Evolutionary conservation across 2,329 filamentous ascomycete species (phyloP).

Genomic region (Penicillium sp.): DNA sequence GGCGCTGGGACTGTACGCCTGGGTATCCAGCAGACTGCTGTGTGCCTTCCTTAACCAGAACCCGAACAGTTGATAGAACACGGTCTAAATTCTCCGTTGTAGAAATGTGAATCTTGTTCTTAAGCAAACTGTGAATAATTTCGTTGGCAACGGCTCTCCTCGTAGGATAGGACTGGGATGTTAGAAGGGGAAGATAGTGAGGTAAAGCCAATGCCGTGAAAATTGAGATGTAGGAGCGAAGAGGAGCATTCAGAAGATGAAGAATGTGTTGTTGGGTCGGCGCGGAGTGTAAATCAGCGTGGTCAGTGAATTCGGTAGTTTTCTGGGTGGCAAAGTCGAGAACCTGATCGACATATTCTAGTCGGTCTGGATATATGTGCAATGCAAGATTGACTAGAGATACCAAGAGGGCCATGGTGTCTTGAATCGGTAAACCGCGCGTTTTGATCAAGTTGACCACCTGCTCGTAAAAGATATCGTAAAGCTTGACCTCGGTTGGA

Average conservation of each 20-base stretch:
- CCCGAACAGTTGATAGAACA: slow-evolving; percentile 78
- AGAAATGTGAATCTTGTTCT: slow-evolving; percentile 72
- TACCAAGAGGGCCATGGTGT: slow-evolving; percentile 89
- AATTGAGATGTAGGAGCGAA: slow-evolving; percentile 83
- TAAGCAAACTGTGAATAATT: slow-evolving; percentile 74
- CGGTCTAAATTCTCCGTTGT: slow-evolving; percentile 77
- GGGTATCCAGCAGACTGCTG: slow-evolving; percentile 80
- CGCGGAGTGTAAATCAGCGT: slow-evolving; percentile 86
- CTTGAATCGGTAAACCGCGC: slow-evolving; percentile 84
- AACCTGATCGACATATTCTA: slow-evolving; percentile 95
- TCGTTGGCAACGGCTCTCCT: slow-evolving; percentile 85
- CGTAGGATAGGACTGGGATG: slow-evolving; percentile 88
- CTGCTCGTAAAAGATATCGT: slow-evolving; percentile 95
- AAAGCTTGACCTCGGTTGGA: slow-evolving; percentile 70
- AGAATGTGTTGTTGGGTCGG: slow-evolving; percentile 84
- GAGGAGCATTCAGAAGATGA: slow-evolving; percentile 80
- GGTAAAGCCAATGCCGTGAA: slow-evolving; percentile 95
- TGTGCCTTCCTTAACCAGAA: slow-evolving; percentile 87
- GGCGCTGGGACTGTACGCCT: slow-evolving; percentile 65
- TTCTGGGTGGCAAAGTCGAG: slow-evolving; percentile 82
- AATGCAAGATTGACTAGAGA: slow-evolving; percentile 88
- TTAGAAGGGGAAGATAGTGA: slow-evolving; percentile 81
- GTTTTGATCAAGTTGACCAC: slow-evolving; percentile 89
- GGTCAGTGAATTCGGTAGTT: slow-evolving; percentile 82
- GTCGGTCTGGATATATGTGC: slow-evolving; percentile 86